Base-by-base conservation (phyloP, 768 basidiomycete species). In the Boletus rex-veris region DNA sequence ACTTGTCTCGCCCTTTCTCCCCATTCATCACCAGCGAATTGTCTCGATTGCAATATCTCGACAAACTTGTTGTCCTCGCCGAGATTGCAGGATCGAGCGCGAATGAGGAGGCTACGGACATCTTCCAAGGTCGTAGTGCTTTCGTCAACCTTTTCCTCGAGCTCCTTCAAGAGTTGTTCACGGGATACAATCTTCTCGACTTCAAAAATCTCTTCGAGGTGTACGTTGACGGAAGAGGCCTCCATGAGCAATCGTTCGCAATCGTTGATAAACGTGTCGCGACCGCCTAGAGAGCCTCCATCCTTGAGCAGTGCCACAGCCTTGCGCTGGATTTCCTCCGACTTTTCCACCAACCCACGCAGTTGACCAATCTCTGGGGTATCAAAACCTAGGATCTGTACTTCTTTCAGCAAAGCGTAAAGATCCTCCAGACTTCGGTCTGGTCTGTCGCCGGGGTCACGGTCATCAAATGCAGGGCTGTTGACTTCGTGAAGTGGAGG, bases 161-260 rank as follows among this genome's bases (percentile, higher is more conserved):
- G 74, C 62, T 94, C 92, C 54, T 73, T 78, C 57, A 90, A 71
- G 55, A 96, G 81, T 62, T 86, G 83, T 63, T 90, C 84, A 11
- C 91, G 82, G 52, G 88, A 81, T 21, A 92, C 86, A 52, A 94
- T 85, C 70, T 83, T 86, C 74, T 90, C 85, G 18, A 97, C 78
- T 57, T 87, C 83, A 16, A 76, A 66, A 14, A 95, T 74, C 67
- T 94, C 91, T 14, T 92, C 88, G 18, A 96, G 75, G 46, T 84
- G 78, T n/a, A 96, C 86, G 59, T 92, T 93, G 50, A 95, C 70
- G 9, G 88, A 85, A 3, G 84, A 84, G 2, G 84, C 85, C 26
- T 88, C 79, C 48, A 83, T 66, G 50, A 92, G 77, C 3, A 92
- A 73, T 36, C 79, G 80, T 58, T 86, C 86, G 70, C 90, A 91